These are phyloP conservation scores for fission yeast (Schizosaccharomyces pombe) DNA, from an alignment of 805 yeast genomes.

Conservation along the genomic window ASM294v3 CU329670.1:3411001-3411500, in stretches of 20 bases:
- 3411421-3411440: constrained; percentile 94
- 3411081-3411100: constrained; percentile 98
- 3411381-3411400: constrained; percentile 94
- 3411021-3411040: constrained; percentile 99
- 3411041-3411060: constrained; percentile 99
- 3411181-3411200: constrained; percentile 97
- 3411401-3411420: constrained; percentile 99
- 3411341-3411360: constrained; percentile 98
- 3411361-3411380: constrained; percentile 99
- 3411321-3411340: constrained; percentile 96
- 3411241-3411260: constrained; percentile 95
- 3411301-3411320: constrained; percentile 96
- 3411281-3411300: constrained; percentile 94
- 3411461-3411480: constrained; percentile 96
- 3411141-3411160: constrained; percentile 83
- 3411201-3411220: constrained; percentile 87
- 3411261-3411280: constrained; percentile 96
- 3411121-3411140: constrained; percentile 97
- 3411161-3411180: constrained; percentile 92
- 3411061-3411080: constrained; percentile 99
- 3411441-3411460: constrained; percentile 99
- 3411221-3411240: constrained; percentile 99
- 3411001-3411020: constrained; percentile 99
- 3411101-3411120: constrained; percentile 98
- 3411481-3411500: constrained; percentile 99